phyloP scores from a whole-genome alignment of 192 early-diverging fungal species.

The Gryganskiella cystojenkinii region DNA sequence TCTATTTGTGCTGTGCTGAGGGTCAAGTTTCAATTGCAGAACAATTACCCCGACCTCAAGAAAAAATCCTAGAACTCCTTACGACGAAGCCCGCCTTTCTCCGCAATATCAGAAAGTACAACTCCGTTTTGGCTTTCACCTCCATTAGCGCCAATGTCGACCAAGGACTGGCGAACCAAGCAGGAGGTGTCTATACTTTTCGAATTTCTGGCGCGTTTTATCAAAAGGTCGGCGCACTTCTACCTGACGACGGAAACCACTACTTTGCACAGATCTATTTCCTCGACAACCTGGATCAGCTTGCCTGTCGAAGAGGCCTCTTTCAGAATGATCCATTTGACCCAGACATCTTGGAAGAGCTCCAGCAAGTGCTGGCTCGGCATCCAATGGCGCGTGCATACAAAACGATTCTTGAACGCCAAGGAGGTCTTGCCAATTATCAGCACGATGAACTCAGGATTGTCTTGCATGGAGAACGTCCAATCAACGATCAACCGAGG shows the following conservation, averaged over 20 bases:
- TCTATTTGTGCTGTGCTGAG: background rate
- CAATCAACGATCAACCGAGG: background rate
- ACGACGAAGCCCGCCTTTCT: background rate
- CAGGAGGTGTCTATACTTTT: constrained; percentile 4
- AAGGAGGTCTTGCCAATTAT: no score
- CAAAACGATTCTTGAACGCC: no score
- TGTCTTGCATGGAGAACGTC: background rate
- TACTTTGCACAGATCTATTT: constrained; percentile 19
- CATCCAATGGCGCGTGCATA: no score
- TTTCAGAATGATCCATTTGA: no score
- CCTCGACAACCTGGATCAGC: no score
- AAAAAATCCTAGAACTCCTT: background rate
- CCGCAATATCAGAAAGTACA: constrained; percentile 16
- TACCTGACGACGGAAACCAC: background rate
- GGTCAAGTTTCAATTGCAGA: background rate
- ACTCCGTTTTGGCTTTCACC: constrained; percentile 26
- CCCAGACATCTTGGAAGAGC: no score
- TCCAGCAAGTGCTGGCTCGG: no score
- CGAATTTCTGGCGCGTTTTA: constrained; percentile 5
- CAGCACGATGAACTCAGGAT: background rate
- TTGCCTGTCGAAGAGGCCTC: no score
- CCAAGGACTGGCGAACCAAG: background rate
- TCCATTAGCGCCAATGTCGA: constrained; percentile 2
- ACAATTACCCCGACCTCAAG: background rate
- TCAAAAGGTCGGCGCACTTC: constrained; percentile 6